Evolutionary conservation across 768 basidiomycete species (phyloP).

Genomic region (Psilocybe azurescens): DNA sequence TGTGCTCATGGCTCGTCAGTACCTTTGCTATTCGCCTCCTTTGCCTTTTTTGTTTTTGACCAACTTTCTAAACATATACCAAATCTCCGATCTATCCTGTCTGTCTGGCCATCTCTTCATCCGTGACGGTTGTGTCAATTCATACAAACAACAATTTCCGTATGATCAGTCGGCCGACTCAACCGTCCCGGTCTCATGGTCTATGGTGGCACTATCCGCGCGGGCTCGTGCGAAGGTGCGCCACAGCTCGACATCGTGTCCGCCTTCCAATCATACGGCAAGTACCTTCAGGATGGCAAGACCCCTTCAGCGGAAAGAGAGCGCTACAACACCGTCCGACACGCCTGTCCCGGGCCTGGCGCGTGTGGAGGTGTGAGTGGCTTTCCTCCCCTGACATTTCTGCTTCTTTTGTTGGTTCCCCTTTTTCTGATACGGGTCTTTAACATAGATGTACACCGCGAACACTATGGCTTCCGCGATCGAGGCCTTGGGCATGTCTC

Average conservation of each 20-base stretch:
- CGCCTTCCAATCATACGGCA: constrained; percentile 97
- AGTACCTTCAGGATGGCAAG: constrained; percentile 89
- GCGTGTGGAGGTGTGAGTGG: constrained; percentile 95
- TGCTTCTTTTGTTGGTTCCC: background rate
- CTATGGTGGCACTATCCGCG: constrained; percentile 93
- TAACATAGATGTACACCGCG: constrained; percentile 89
- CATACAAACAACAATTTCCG: background rate
- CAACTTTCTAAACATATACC: constrained; percentile 18
- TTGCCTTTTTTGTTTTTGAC: constrained; percentile 18
- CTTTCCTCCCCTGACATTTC: background rate
- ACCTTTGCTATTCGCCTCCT: constrained; percentile 17
- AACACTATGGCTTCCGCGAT: constrained; percentile 98
- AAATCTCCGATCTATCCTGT: constrained; percentile 5
- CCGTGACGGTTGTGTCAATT: constrained; percentile 9
- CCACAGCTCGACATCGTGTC: constrained; percentile 95
- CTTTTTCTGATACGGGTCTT: background rate
- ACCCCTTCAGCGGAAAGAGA: constrained; percentile 82
- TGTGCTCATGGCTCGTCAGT: constrained; percentile 93
- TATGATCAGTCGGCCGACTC: constrained; percentile 78
- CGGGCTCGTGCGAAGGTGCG: constrained; percentile 88
- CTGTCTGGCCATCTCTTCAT: constrained; percentile 2
- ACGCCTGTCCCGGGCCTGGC: constrained; percentile 95
- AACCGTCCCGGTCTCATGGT: constrained; percentile 98
- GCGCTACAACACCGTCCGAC: constrained; percentile 86
- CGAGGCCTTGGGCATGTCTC: constrained; percentile 94